Conservation (phyloP, 441 rosid species). For the Corymbia citriodora region DNA sequence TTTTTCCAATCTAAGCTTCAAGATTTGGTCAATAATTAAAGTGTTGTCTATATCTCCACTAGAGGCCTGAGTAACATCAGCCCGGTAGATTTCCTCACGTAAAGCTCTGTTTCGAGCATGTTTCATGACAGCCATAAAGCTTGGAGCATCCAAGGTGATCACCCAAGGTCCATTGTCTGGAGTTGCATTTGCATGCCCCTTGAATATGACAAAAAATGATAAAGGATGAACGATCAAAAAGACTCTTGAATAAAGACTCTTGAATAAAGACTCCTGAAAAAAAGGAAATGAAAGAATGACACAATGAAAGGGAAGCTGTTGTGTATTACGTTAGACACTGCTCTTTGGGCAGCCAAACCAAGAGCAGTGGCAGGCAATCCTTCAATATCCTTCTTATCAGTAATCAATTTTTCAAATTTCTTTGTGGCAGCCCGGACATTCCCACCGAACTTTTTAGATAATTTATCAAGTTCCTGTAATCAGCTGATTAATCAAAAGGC, state of each 20-base stretch:
- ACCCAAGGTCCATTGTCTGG: conserved; percentile 89
- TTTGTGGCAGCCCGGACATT: conserved; percentile 92
- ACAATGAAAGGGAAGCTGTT: not conserved
- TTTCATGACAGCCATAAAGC: conserved; percentile 77
- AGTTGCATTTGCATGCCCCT: conserved; percentile 87
- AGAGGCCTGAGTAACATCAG: conserved; percentile 65
- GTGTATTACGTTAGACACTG: conserved; percentile 63
- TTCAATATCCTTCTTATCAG: conserved; percentile 71
- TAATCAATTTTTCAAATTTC: conserved; percentile 72
- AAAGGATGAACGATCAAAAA: not conserved
- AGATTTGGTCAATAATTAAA: conserved; percentile 59
- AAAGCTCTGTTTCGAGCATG: conserved; percentile 73
- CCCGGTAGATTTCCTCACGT: conserved; percentile 83
- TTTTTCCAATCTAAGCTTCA: conserved; percentile 75
- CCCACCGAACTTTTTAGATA: conserved; percentile 72
- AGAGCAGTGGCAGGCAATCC: conserved; percentile 78
- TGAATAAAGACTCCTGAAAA: not conserved
- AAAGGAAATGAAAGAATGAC: not conserved
- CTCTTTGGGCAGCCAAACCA: conserved; percentile 84
- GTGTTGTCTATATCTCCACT: conserved; percentile 76
- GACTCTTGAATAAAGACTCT: no score
- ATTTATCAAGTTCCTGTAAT: conserved; percentile 69
- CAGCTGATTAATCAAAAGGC: not conserved
- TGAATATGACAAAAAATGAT: conserved; percentile 7
- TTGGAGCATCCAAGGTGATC: conserved; percentile 74